Evolutionary conservation across 371 early-diverging fungal species (phyloP).

Genomic region (Rhizopus delemar): DNA sequence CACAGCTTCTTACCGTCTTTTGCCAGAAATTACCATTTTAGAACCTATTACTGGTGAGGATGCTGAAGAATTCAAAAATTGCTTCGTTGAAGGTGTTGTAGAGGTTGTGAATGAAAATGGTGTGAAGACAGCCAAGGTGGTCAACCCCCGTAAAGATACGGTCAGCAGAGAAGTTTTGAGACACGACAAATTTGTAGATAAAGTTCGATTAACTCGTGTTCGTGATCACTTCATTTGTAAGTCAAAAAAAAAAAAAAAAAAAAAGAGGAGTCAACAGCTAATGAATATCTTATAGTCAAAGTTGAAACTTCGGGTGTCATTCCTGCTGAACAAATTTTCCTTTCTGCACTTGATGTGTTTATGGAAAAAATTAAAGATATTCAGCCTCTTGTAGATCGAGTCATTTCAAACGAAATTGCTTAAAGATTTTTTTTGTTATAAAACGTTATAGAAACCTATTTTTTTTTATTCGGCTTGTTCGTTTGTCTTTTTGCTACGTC

Average conservation of each 20-base stretch:
- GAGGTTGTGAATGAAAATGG: conserved; percentile 73
- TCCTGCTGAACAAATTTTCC: conserved; percentile 77
- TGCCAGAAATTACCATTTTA: conserved; percentile 90
- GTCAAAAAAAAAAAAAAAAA: conserved; percentile 20
- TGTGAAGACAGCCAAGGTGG: conserved; percentile 75
- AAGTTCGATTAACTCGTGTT: conserved; percentile 87
- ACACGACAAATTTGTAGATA: conserved; percentile 90
- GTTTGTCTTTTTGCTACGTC: conserved; percentile 11
- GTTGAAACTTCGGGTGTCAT: conserved; percentile 89
- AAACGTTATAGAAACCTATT: conserved; percentile 3
- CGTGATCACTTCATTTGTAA: conserved; percentile 97
- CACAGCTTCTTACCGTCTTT: conserved; percentile 93
- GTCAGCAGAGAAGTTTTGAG: conserved; percentile 96
- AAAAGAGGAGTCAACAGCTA: neutral
- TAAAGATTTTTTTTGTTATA: conserved; percentile 2
- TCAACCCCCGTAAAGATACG: conserved; percentile 93
- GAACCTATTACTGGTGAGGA: conserved; percentile 85
- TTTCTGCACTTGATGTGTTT: conserved; percentile 76
- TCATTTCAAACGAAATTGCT: conserved; percentile 22
- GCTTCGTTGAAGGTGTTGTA: conserved; percentile 93
- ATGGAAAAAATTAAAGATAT: conserved; percentile 76
- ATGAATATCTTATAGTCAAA: conserved; percentile 57
- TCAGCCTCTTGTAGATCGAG: conserved; percentile 50
- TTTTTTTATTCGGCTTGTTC: neutral
- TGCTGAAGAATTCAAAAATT: conserved; percentile 85